Conservation (phyloP, 1,284 basidiomycete genomes). For the Phellinidium pouzarii region DNA sequence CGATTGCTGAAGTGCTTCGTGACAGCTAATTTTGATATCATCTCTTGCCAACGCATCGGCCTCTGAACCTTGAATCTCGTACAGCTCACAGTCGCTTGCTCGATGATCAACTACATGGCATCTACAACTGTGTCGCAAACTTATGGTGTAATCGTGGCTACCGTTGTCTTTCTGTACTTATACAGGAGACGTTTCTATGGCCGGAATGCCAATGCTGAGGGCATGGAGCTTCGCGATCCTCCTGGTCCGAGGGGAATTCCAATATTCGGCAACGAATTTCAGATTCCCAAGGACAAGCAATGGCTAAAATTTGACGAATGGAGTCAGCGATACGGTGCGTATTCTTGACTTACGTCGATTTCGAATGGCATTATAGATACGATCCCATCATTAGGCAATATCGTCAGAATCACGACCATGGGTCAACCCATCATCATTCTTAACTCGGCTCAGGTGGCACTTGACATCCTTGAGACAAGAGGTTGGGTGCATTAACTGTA, state of each 20-base stretch:
- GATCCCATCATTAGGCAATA: slow-evolving; percentile 6
- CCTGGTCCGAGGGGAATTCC: slow-evolving; percentile 16
- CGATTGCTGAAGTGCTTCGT: too few relatives aligned
- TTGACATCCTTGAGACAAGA: slow-evolving; percentile 27
- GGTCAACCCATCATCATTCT: slow-evolving; percentile 26
- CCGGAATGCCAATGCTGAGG: not conserved
- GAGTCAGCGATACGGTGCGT: slow-evolving; percentile 12
- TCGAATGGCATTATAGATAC: not conserved
- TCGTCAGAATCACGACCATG: slow-evolving; percentile 17
- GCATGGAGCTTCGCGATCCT: not conserved
- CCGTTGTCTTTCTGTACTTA: not conserved
- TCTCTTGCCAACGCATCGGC: too few relatives aligned
- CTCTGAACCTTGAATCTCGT: too few relatives aligned
- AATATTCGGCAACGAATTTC: slow-evolving; percentile 18
- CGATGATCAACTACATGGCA: too few relatives aligned
- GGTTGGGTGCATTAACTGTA: not conserved
- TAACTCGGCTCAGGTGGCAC: slow-evolving; percentile 25
- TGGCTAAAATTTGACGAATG: slow-evolving; percentile 18
- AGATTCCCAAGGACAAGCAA: slow-evolving; percentile 18
- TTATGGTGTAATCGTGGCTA: not conserved
- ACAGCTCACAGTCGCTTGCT: too few relatives aligned
- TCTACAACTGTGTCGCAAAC: too few relatives aligned
- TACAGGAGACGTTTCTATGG: not conserved
- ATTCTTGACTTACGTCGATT: not conserved
- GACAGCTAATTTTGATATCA: too few relatives aligned